Evolutionary conservation across 2,329 filamentous ascomycete species (phyloP), one percentile per base, ranked within the genome.

Genomic region (Fusarium begoniae): DNA sequence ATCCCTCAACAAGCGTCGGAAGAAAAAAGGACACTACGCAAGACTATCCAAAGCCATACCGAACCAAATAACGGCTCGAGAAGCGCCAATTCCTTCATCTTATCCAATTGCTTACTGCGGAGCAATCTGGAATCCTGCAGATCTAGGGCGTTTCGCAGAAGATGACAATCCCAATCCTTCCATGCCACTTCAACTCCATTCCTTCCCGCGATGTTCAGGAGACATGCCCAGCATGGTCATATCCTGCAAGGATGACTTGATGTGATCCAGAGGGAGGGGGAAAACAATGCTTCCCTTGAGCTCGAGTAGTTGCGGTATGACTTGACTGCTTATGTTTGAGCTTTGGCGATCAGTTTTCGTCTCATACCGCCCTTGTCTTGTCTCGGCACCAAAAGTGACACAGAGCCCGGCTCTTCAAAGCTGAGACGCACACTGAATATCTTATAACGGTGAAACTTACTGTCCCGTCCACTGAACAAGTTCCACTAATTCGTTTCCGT

Each of bases 161-260:
- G 35, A 55, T 40, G 51, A 28, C 20, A 41, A 55, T 28, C 51
- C 35, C 20, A 67, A 68, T 47, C 63, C 45, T 53, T 62, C 63
- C 54, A 68, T 41, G 32, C 30, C 24, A 37, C 35, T 47, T 54
- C 38, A n/a, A 35, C 26, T 51, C 32, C 56, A 58, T 37, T 51
- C 30, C 24, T 35, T 28, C 43, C 30, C 43, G 22, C 28, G 67
- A 70, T 70, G 41, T 66, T 70, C 68, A 70, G 68, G 66, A 70
- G 67, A 44, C n/a, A 24, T 48, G 38, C 48, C 48, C 54, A 55
- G n/a, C 58, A n/a, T 24, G 41, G 47, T 30, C 30, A 48, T 70
- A 54, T 64, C 37, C 20, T 50, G 10, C 54, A 66, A 56, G 62
- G 65, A 45, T 61, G 48, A 41, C 20, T 55, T 35, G 28, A 35